These are phyloP conservation scores for Dicorynia guianensis DNA, from an alignment of 306 rosid species.

Conservation along the genomic window DNA sequence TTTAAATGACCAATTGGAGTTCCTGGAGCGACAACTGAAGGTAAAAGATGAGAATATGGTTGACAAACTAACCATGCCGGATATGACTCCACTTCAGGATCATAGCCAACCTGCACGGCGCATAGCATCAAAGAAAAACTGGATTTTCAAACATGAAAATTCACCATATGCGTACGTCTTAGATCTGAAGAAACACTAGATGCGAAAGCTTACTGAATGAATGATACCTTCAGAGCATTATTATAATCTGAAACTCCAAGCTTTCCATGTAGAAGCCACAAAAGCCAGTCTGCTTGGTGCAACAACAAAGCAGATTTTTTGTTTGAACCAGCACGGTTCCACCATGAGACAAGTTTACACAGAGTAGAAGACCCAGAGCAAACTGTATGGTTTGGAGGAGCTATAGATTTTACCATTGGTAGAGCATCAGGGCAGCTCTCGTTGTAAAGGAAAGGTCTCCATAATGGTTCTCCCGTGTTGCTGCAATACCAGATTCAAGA, in stretches of 20 bases:
- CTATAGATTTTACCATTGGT: constrained; percentile 76
- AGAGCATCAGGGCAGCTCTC: constrained; percentile 83
- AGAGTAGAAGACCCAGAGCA: constrained; percentile 84
- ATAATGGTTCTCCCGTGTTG: constrained; percentile 73
- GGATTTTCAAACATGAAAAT: neutral
- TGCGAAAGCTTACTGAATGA: constrained; percentile 5
- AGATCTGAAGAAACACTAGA: constrained; percentile 16
- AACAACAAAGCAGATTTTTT: constrained; percentile 68
- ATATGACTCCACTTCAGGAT: constrained; percentile 86
- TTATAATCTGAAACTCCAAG: constrained; percentile 89
- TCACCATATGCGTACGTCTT: constrained; percentile 2
- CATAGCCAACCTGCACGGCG: constrained; percentile 86
- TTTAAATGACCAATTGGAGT: constrained; percentile 73
- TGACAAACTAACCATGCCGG: constrained; percentile 85
- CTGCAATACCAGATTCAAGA: constrained; percentile 58
- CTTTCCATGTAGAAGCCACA: constrained; percentile 96
- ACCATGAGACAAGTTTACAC: constrained; percentile 90
- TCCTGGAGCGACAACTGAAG: constrained; percentile 86
- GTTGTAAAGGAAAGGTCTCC: constrained; percentile 83
- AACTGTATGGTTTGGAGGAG: constrained; percentile 94
- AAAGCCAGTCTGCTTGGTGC: constrained; percentile 96
- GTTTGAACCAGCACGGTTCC: constrained; percentile 59
- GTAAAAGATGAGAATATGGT: constrained; percentile 76
- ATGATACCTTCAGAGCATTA: constrained; percentile 80
- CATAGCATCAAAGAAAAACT: constrained; percentile 36